Percentiles rank a stretch among this genome's conserved stretches.
Conservation (phyloP, 2,329 filamentous ascomycete genomes). For the Calonectria pauciramosa region DNA sequence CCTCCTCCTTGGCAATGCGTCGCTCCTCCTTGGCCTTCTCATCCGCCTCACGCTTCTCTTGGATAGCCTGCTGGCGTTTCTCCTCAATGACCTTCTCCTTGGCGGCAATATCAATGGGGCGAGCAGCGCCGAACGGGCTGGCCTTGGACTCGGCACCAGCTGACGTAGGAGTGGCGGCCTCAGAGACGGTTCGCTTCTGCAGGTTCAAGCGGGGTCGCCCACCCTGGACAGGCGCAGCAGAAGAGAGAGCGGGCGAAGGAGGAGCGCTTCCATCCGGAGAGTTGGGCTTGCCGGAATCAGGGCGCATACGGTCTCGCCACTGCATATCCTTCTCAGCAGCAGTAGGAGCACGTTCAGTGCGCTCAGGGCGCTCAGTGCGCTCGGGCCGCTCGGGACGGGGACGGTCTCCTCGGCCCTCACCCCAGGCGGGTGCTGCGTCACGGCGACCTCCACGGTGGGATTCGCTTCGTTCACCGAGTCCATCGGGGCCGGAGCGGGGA, state of each 20-base stretch:
- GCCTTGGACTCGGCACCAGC: constrained; percentile 81
- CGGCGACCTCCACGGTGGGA: constrained; percentile 73
- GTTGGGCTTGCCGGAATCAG: constrained; percentile 78
- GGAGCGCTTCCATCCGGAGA: constrained; percentile 82
- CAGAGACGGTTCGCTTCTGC: constrained; percentile 90
- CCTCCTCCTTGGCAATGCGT: constrained; percentile 71
- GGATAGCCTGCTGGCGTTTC: constrained; percentile 80
- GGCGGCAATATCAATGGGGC: constrained; percentile 92
- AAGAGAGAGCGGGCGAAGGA: constrained; percentile 76
- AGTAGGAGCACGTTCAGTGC: constrained; percentile 80
- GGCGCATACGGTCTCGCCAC: constrained; percentile 93
- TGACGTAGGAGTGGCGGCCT: constrained; percentile 69
- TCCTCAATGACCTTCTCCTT: constrained; percentile 92
- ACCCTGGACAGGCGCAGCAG: constrained; percentile 62
- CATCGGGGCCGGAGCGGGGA: constrained; percentile 57
- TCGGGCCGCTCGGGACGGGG: constrained; percentile 81
- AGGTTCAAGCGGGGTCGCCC: constrained; percentile 89
- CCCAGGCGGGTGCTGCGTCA: constrained; percentile 79
- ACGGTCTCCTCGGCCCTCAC: constrained; percentile 80
- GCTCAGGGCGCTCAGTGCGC: constrained; percentile 78
- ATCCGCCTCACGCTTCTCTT: constrained; percentile 88
- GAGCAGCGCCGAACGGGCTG: constrained; percentile 93
- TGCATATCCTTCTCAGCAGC: constrained; percentile 94
- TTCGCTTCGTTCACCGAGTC: constrained; percentile 71
- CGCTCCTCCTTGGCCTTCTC: constrained; percentile 87